phyloP scores from a whole-genome alignment of 306 rosid genomes.

The Cyamopsis tetragonoloba region DNA sequence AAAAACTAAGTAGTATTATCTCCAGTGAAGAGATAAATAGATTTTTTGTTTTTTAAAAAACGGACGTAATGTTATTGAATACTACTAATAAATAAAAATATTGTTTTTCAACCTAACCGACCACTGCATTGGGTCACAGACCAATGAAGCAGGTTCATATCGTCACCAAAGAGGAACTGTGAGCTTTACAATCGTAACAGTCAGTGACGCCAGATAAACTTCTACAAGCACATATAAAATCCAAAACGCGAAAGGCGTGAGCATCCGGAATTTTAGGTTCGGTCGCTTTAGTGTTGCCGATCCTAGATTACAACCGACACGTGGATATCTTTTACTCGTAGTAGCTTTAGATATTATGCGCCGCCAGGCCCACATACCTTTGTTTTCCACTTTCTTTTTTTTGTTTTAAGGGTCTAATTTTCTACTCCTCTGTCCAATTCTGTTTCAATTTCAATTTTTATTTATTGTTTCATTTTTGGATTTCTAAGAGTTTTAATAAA shows the following conservation, averaged over 20 bases:
- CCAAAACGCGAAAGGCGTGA: constrained; percentile 44
- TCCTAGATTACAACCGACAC: constrained; percentile 26
- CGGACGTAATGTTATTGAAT: too few relatives aligned
- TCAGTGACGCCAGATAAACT: neutral
- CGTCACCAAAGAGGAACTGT: neutral
- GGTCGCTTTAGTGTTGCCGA: constrained; percentile 30
- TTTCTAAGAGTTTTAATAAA: too few relatives aligned
- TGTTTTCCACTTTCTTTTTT: neutral
- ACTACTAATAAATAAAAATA: neutral
- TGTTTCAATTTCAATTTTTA: constrained; percentile 27
- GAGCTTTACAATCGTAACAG: neutral
- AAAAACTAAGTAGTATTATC: too few relatives aligned
- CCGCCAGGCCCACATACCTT: constrained; percentile 22
- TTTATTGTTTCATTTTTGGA: neutral
- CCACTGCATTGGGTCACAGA: neutral
- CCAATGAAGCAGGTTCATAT: constrained; percentile 11
- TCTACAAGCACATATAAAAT: neutral
- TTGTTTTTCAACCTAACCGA: neutral
- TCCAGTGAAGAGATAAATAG: too few relatives aligned
- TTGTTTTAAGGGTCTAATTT: too few relatives aligned
- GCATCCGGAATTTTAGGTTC: constrained; percentile 1
- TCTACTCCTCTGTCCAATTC: too few relatives aligned
- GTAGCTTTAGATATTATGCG: constrained; percentile 23
- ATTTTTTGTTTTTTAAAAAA: too few relatives aligned
- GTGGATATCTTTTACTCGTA: constrained; percentile 20